These are phyloP conservation scores for Adansonia digitata DNA, from an alignment of 345 rosid genomes.

Conservation along the genomic window DNA sequence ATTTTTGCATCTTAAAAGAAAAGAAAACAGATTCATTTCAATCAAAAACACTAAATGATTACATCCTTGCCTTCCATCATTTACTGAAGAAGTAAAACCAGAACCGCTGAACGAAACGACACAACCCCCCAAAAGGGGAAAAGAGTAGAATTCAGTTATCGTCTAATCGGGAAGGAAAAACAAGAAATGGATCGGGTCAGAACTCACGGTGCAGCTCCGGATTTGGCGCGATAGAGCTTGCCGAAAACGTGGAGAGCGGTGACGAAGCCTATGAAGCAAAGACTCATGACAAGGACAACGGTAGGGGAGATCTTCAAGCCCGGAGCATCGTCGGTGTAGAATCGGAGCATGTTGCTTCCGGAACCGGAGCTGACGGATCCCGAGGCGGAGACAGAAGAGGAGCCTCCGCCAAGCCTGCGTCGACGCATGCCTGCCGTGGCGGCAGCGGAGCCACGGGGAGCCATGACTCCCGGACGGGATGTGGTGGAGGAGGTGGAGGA, in stretches of 20 bases:
- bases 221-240: slow-evolving; percentile 70
- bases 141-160: no score
- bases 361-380: slow-evolving; percentile 29
- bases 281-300: slow-evolving; percentile 84
- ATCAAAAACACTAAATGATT: no score
- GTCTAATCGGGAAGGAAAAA: no score
- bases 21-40: no score
- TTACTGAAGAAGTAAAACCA: no score
- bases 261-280: slow-evolving; percentile 94
- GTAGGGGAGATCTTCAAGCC: slow-evolving; percentile 93
- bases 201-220: slow-evolving; percentile 39
- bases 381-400: slow-evolving; percentile 30
- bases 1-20: no score
- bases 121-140: no score
- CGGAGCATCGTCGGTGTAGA: slow-evolving; percentile 95
- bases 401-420: slow-evolving; percentile 51
- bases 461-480: slow-evolving; percentile 62
- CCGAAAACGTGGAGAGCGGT: slow-evolving; percentile 93
- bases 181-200: neutral
- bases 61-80: no score
- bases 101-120: no score
- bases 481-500: slow-evolving; percentile 42
- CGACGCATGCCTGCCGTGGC: slow-evolving; percentile 94
- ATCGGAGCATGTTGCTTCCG: slow-evolving; percentile 74
- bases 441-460: slow-evolving; percentile 89